Evolutionary conservation across 768 basidiomycete species (phyloP), one percentile per base, ranked within the genome.

Genomic region (Zangia roseola): DNA sequence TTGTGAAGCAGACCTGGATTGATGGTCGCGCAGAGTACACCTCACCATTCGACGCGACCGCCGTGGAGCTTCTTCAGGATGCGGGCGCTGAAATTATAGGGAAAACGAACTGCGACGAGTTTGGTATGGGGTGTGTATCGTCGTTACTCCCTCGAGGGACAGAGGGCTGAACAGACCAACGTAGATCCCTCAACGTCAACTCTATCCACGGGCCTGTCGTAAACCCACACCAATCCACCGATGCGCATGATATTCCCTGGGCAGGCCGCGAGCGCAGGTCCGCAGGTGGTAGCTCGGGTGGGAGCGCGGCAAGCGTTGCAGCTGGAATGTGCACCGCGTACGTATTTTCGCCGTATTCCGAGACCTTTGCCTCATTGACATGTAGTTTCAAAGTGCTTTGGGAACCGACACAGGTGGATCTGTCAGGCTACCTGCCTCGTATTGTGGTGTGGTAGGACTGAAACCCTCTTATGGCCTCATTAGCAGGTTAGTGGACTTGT

Each of bases 401-500:
- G 91, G 86, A 1, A 95, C 94, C 3, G 97, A 99, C 64, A 98
- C 95, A 0, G 95, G 97, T 8, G 97, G 95, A 1, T 98, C 97
- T 6, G 84, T 87, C 10, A 81, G 95, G 34, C 73, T 99, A 2
- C 97, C 97, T 0, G 97, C 97, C 0, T 85, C 93, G 2, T 97
- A 97, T 60, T 97, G 92, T 57, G 92, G 94, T 5, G 74, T 97
- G 1, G 83, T 90, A 2, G 97, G 97, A 0, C 69, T 97, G 37
- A 99, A 99, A 61, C 95, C 95, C 0, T 94, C 94, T 0, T 97
- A 97, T 58, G 95, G 95, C 4, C 72, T 97, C 34, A 70, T 97
- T 25, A 93, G 91, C 60, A 78, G 92, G 90, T 91, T 45, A 45
- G 73, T 64, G n/a, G 10, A 43, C 19, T 13, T 8, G 34, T 35